These are phyloP conservation scores for Colletotrichum echinochloae DNA, from an alignment of 2,329 filamentous ascomycete genomes.

Conservation along the genomic window DNA sequence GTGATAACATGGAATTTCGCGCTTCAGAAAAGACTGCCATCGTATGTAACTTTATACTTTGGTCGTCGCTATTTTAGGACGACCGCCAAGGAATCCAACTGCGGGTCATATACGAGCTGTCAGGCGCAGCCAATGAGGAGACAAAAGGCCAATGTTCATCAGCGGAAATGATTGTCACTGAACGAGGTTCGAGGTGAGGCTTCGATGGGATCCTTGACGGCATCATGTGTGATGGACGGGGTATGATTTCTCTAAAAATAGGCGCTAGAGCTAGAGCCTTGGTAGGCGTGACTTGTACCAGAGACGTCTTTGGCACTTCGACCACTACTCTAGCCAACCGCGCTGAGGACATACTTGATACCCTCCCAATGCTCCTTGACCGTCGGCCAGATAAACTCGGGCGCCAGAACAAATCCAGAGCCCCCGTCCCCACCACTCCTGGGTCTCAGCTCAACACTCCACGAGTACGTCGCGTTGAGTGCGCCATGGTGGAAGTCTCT, in stretches of 20 bases:
- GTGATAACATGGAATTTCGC: background rate
- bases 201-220: background rate
- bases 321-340: background rate
- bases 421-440: conserved; percentile 21
- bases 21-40: background rate
- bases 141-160: background rate
- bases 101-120: background rate
- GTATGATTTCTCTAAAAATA: background rate
- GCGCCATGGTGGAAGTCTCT: conserved; percentile 43
- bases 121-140: background rate
- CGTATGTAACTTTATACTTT: background rate
- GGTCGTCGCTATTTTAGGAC: background rate
- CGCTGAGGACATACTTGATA: conserved; percentile 33
- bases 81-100: too few species aligned
- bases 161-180: background rate
- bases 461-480: conserved; percentile 43
- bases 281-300: background rate
- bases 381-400: conserved; percentile 42
- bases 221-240: background rate
- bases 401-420: conserved; percentile 42
- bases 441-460: conserved; percentile 44
- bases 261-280: background rate
- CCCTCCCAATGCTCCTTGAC: conserved; percentile 44
- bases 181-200: background rate
- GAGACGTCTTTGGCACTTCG: background rate